These are phyloP conservation scores for Vigna angularis DNA, from an alignment of 306 rosid species.

Conservation along the genomic window DNA sequence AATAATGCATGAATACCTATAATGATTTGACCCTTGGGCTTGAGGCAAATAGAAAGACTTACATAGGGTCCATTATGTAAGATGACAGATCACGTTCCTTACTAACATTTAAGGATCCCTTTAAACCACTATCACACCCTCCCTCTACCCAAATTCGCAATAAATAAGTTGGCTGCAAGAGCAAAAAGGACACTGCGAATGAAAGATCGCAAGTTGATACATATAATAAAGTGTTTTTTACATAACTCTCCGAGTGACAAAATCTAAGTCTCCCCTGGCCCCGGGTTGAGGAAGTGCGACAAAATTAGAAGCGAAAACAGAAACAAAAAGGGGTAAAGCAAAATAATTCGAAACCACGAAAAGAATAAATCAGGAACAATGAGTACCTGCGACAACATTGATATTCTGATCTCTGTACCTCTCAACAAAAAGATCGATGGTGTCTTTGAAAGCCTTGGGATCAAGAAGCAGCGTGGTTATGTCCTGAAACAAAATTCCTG, in stretches of 20 bases:
- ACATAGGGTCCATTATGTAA: background rate
- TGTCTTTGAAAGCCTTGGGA: conserved; percentile 85
- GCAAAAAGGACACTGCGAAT: conserved; percentile 18
- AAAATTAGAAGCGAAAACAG: conserved; percentile 17
- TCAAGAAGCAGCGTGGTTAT: conserved; percentile 95
- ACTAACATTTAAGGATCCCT: conserved; percentile 6
- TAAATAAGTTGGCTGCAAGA: background rate
- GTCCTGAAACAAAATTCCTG: conserved; percentile 97
- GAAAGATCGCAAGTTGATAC: background rate
- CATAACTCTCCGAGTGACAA: conserved; percentile 16
- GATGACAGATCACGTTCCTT: background rate
- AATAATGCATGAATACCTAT: no score
- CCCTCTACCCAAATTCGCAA: conserved; percentile 7
- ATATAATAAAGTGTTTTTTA: background rate
- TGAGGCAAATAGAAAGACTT: no score
- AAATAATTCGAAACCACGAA: background rate
- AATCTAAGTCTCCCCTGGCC: background rate
- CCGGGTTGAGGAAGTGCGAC: background rate
- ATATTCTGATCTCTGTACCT: conserved; percentile 82
- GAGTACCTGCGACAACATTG: conserved; percentile 93
- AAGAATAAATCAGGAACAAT: conserved; percentile 4
- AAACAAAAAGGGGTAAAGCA: background rate
- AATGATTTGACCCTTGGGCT: background rate
- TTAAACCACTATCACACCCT: background rate
- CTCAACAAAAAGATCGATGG: conserved; percentile 95